Percentiles rank a stretch among this genome's conserved stretches.
phyloP scores from a whole-genome alignment of 1,139 yeast genomes.

The Lodderomyces elongisporus region DNA sequence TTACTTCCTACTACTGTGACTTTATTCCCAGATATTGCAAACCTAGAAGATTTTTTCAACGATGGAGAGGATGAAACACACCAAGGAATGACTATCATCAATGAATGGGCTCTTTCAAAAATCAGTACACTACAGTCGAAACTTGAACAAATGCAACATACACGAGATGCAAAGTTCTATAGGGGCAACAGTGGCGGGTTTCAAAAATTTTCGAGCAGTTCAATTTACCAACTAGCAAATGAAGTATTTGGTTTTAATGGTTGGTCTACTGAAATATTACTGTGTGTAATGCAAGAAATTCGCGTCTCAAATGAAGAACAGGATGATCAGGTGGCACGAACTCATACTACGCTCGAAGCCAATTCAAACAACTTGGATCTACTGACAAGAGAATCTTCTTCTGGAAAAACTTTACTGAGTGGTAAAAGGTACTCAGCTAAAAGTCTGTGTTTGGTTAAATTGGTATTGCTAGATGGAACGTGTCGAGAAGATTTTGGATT shows the following conservation, averaged over 20 bases:
- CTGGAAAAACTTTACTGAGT: not conserved
- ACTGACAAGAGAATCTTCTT: not conserved
- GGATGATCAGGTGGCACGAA: not conserved
- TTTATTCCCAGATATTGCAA: conserved; percentile 22
- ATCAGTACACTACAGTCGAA: conserved; percentile 35
- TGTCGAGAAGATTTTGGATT: conserved; percentile 31
- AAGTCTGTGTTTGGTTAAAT: conserved; percentile 26
- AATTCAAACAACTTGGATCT: not conserved
- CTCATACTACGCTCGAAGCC: not conserved
- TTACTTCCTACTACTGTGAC: conserved; percentile 17
- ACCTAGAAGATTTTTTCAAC: conserved; percentile 14
- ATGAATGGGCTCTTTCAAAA: conserved; percentile 27
- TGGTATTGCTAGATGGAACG: conserved; percentile 49
- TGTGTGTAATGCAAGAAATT: conserved; percentile 9
- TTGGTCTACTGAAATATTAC: conserved; percentile 53
- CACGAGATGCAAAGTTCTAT: conserved; percentile 12
- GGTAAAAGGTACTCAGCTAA: conserved; percentile 16
- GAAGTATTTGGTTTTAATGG: conserved; percentile 62
- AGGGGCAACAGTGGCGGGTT: conserved; percentile 5
- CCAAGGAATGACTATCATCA: not conserved
- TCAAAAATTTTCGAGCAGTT: conserved; percentile 15
- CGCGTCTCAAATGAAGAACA: not conserved
- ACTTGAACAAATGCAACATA: conserved; percentile 24
- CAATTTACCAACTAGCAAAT: conserved; percentile 52
- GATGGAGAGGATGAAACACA: conserved; percentile 2